Percentiles rank a stretch among this genome's conserved stretches.
These are phyloP conservation scores for Tieghemostelium lacteum DNA, from an alignment of 78 protist species.

Conservation along the genomic window DNA sequence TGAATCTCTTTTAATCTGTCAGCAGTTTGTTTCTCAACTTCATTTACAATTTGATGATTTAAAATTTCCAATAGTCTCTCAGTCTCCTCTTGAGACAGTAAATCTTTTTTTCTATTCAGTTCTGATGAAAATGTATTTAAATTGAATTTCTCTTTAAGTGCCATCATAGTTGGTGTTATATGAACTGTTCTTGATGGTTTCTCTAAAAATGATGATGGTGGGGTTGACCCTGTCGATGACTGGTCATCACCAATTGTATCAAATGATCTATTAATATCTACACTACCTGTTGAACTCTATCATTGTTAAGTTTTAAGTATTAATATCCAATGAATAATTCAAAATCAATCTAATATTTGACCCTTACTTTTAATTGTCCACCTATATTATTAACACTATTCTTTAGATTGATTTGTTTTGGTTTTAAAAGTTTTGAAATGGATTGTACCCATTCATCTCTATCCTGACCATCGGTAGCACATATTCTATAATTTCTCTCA, in stretches of 20 bases:
- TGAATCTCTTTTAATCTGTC: constrained; percentile 34
- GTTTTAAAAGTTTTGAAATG: constrained; percentile 32
- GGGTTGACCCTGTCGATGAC: constrained; percentile 23
- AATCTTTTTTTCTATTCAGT: constrained; percentile 67
- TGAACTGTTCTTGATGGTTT: constrained; percentile 6
- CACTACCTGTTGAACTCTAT: constrained; percentile 7
- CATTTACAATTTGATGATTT: constrained; percentile 14
- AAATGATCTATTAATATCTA: constrained; percentile 66
- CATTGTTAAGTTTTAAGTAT: neutral
- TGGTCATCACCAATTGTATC: constrained; percentile 30
- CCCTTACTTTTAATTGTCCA: neutral
- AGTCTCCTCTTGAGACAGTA: constrained; percentile 57
- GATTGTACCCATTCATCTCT: constrained; percentile 69
- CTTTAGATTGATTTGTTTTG: constrained; percentile 3
- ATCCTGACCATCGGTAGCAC: constrained; percentile 71
- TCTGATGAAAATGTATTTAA: constrained; percentile 23
- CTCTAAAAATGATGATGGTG: constrained; percentile 4
- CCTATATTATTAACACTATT: neutral
- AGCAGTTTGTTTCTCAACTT: constrained; percentile 14
- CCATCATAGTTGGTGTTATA: constrained; percentile 57
- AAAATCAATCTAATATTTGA: no score
- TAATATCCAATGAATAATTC: neutral
- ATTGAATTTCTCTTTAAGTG: constrained; percentile 54
- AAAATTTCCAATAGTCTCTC: constrained; percentile 30
- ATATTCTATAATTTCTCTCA: constrained; percentile 74